These are phyloP conservation scores for Metschnikowia matae DNA, from an alignment of 805 yeast genomes.

Conservation along the genomic window DNA sequence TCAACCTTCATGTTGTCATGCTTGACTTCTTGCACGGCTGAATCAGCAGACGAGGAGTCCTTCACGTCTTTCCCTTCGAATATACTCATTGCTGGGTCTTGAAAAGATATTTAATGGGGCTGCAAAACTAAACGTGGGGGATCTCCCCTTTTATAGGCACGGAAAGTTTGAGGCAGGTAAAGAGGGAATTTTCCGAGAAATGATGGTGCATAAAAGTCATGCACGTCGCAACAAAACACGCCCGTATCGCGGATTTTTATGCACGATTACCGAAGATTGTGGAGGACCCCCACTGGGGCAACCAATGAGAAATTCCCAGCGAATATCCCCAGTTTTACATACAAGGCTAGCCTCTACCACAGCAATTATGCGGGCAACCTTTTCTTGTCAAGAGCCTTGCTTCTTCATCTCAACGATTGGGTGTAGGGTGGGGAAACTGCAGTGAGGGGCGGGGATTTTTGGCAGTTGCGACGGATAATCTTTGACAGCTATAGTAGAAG, in stretches of 20 bases:
- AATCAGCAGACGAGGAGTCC: slow-evolving; percentile 18
- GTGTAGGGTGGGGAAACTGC: too few relatives aligned
- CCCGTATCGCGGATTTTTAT: slow-evolving; percentile 3
- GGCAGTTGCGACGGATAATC: too few relatives aligned
- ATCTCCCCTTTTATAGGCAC: background rate
- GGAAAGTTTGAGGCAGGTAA: background rate
- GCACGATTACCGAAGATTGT: background rate
- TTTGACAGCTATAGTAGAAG: background rate
- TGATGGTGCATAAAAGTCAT: background rate
- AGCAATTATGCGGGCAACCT: background rate
- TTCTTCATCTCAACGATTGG: background rate
- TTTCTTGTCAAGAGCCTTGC: background rate
- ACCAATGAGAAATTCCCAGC: background rate
- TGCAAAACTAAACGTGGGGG: background rate
- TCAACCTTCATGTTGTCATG: slow-evolving; percentile 25
- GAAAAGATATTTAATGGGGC: background rate
- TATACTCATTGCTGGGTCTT: slow-evolving; percentile 13
- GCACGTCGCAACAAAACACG: background rate
- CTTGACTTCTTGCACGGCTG: slow-evolving; percentile 12
- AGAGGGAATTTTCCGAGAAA: background rate
- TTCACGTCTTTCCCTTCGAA: slow-evolving; percentile 17
- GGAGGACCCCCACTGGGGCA: slow-evolving; percentile 4
- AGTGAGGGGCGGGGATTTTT: background rate
- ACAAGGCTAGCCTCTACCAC: background rate
- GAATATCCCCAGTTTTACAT: background rate